Conservation (phyloP, 148 eudicot species). For the Rhododendron henanense region DNA sequence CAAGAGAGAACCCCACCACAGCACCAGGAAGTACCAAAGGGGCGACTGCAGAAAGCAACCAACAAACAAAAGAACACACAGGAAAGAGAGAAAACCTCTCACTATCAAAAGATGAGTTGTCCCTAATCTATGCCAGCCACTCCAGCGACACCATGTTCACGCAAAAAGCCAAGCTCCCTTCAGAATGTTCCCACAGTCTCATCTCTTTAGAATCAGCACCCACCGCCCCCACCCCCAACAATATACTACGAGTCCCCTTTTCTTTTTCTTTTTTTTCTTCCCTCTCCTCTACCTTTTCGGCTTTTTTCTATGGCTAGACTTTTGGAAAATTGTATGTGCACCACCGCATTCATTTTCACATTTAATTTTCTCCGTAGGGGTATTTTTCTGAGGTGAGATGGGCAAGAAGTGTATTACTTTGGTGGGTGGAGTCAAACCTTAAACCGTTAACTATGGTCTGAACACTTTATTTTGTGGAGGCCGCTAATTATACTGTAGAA, state of each 20-base stretch:
- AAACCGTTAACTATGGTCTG: background rate
- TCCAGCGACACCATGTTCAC: slow-evolving; percentile 47
- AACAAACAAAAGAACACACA: slow-evolving; percentile 16
- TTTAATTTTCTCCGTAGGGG: background rate
- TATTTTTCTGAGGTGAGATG: background rate
- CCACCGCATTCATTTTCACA: background rate
- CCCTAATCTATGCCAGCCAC: slow-evolving; percentile 63
- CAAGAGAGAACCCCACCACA: slow-evolving; percentile 11
- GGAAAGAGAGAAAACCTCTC: slow-evolving; percentile 8
- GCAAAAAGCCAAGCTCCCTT: slow-evolving; percentile 43
- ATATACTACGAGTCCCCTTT: background rate
- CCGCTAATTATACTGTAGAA: background rate
- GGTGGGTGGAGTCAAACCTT: no score
- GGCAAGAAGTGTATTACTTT: no score
- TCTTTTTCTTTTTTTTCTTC: background rate
- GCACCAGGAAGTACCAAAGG: slow-evolving; percentile 16
- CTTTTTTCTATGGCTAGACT: background rate
- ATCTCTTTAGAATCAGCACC: slow-evolving; percentile 30
- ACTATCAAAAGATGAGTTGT: slow-evolving; percentile 49
- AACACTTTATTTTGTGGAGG: background rate
- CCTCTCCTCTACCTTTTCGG: background rate
- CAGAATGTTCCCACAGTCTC: slow-evolving; percentile 37
- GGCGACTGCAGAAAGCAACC: slow-evolving; percentile 17
- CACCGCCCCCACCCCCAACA: slow-evolving; percentile 26
- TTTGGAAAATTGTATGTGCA: background rate